These are phyloP conservation scores for Cucurbita pepo DNA, from an alignment of 306 rosid species.

Conservation along the genomic window DNA sequence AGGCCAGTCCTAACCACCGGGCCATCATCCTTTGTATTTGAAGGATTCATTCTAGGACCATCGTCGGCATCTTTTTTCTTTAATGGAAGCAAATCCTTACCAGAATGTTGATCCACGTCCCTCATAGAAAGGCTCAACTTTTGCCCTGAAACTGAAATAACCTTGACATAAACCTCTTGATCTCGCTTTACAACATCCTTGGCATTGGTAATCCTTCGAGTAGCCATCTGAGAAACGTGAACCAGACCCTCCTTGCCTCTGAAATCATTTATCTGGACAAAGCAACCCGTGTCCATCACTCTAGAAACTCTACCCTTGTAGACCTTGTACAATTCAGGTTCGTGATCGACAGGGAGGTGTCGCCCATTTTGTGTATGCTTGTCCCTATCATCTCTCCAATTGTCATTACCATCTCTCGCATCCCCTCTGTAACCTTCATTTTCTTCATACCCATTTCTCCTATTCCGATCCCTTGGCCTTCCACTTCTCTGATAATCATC, in stretches of 20 bases:
- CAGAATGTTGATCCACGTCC: constrained; percentile 70
- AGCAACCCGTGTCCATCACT: constrained; percentile 81
- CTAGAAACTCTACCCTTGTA: constrained; percentile 66
- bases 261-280: constrained; percentile 55
- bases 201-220: constrained; percentile 53
- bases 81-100: constrained; percentile 68
- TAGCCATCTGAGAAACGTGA: constrained; percentile 78
- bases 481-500: constrained; percentile 15
- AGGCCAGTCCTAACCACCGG: constrained; percentile 56
- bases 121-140: constrained; percentile 82
- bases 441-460: constrained; percentile 18
- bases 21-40: constrained; percentile 54
- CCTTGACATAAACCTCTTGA: constrained; percentile 71
- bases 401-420: constrained; percentile 12
- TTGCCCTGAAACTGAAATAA: constrained; percentile 57
- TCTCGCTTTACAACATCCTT: constrained; percentile 77
- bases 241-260: constrained; percentile 85
- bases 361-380: constrained; percentile 13
- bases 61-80: constrained; percentile 47
- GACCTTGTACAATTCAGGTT: constrained; percentile 53
- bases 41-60: constrained; percentile 37
- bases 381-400: constrained; percentile 20
- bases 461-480: constrained; percentile 21
- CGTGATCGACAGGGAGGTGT: constrained; percentile 27
- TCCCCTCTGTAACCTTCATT: constrained; percentile 22